Conservation (phyloP, 2,329 filamentous ascomycete genomes). For the Fusarium tuaranense region DNA sequence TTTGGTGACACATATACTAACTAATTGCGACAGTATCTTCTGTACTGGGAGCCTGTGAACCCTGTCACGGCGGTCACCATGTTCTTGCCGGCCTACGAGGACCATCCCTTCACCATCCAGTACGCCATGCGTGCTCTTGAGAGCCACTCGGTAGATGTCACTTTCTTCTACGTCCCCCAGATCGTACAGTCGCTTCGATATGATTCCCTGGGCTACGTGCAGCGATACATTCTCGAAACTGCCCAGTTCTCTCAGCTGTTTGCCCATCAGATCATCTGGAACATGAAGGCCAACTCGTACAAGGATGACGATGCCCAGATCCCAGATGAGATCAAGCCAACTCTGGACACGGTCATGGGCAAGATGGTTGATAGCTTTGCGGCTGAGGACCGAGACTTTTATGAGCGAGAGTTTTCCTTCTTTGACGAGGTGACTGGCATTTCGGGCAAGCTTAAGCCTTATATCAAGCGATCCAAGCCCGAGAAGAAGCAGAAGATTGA, state of each 20-base stretch:
- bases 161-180: slow-evolving; percentile 99
- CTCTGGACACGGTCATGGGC: slow-evolving; percentile 88
- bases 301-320: slow-evolving; percentile 95
- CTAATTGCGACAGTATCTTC: slow-evolving; percentile 72
- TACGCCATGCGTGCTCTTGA: slow-evolving; percentile 97
- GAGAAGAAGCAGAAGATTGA: slow-evolving; percentile 99
- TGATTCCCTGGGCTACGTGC: slow-evolving; percentile 92
- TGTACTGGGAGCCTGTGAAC: slow-evolving; percentile 94
- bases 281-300: slow-evolving; percentile 99
- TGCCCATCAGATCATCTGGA: slow-evolving; percentile 99
- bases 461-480: slow-evolving; percentile 90
- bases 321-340: slow-evolving; percentile 93
- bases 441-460: slow-evolving; percentile 94
- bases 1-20: slow-evolving; percentile 26
- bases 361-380: slow-evolving; percentile 88
- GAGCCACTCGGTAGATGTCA: slow-evolving; percentile 94
- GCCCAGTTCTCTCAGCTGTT: slow-evolving; percentile 98
- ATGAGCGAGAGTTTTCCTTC: slow-evolving; percentile 95
- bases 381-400: slow-evolving; percentile 82
- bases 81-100: slow-evolving; percentile 90
- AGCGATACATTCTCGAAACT: slow-evolving; percentile 96
- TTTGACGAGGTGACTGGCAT: slow-evolving; percentile 97
- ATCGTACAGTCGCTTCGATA: slow-evolving; percentile 96
- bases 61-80: slow-evolving; percentile 93
- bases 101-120: slow-evolving; percentile 93